phyloP scores from a whole-genome alignment of 2,329 filamentous ascomycete species.

The Calonectria pauciramosa region DNA sequence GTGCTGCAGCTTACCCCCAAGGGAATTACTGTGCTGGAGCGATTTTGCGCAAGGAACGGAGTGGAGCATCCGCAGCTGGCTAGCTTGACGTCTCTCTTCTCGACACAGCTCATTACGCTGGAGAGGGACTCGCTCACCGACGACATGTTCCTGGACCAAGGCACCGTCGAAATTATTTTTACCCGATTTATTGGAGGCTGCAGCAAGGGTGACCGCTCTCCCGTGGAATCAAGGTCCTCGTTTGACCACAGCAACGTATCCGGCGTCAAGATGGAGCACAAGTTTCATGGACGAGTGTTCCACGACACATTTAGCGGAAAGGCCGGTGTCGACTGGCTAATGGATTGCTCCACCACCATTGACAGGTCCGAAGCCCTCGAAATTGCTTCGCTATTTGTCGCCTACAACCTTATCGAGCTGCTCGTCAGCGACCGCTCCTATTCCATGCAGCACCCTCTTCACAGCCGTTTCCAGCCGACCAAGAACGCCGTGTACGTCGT shows the following conservation, averaged over 20 bases:
- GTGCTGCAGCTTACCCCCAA: constrained; percentile 97
- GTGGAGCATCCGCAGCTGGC: constrained; percentile 94
- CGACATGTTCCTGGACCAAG: constrained; percentile 87
- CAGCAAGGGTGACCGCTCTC: constrained; percentile 76
- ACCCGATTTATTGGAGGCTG: constrained; percentile 86
- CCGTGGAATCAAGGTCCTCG: constrained; percentile 60
- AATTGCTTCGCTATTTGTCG: constrained; percentile 85
- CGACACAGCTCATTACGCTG: constrained; percentile 88
- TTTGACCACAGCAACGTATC: constrained; percentile 28
- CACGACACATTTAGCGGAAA: constrained; percentile 93
- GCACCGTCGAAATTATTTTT: constrained; percentile 94
- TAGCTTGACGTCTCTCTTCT: constrained; percentile 83
- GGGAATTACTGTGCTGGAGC: constrained; percentile 89
- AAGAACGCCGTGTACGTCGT: constrained; percentile 89
- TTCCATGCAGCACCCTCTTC: not conserved
- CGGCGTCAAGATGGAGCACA: constrained; percentile 85
- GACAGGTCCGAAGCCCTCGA: constrained; percentile 89
- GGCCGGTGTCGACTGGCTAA: constrained; percentile 90
- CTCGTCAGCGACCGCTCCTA: constrained; percentile 1
- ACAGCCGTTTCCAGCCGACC: constrained; percentile 82
- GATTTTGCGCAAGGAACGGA: constrained; percentile 93
- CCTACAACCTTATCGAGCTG: constrained; percentile 84
- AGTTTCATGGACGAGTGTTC: constrained; percentile 79
- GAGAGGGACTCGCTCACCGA: constrained; percentile 88
- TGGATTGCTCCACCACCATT: constrained; percentile 96